Evolutionary conservation across 345 rosid genomes (phyloP).

Genomic region (Populus euphratica): DNA sequence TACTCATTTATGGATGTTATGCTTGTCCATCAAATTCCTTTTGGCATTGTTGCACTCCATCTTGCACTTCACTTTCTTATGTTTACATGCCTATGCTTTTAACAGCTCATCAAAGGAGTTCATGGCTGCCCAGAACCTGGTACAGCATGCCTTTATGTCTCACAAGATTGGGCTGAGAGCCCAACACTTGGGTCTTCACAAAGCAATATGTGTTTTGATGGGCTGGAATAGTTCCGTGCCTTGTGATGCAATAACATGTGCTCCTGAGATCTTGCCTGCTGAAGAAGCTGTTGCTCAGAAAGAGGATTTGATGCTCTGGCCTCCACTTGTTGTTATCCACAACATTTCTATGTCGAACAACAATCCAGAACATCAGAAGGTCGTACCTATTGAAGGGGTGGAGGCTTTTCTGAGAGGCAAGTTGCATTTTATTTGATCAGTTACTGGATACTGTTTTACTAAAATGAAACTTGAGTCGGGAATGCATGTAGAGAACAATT

Average conservation of each 20-base stretch:
- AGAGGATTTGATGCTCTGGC: slow-evolving; percentile 54
- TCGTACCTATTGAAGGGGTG: slow-evolving; percentile 42
- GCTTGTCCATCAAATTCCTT: neutral
- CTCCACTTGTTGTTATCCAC: slow-evolving; percentile 44
- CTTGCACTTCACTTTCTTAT: neutral
- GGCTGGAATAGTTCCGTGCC: slow-evolving; percentile 49
- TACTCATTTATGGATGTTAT: neutral
- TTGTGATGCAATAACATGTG: slow-evolving; percentile 37
- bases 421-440: neutral
- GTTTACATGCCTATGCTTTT: slow-evolving; percentile 8
- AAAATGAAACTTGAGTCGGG: neutral
- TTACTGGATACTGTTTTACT: neutral
- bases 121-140: slow-evolving; percentile 44
- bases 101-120: slow-evolving; percentile 52
- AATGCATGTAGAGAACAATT: neutral
- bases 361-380: slow-evolving; percentile 49
- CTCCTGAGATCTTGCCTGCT: slow-evolving; percentile 39
- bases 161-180: slow-evolving; percentile 49
- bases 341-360: slow-evolving; percentile 49
- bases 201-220: slow-evolving; percentile 52
- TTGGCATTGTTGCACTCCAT: neutral
- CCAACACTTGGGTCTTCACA: slow-evolving; percentile 50
- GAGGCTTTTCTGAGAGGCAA: slow-evolving; percentile 50
- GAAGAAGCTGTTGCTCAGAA: slow-evolving; percentile 43
- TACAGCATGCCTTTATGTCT: slow-evolving; percentile 53